phyloP scores from a whole-genome alignment of 1,284 basidiomycete species.

The Neotropicomus parvogracilis region DNA sequence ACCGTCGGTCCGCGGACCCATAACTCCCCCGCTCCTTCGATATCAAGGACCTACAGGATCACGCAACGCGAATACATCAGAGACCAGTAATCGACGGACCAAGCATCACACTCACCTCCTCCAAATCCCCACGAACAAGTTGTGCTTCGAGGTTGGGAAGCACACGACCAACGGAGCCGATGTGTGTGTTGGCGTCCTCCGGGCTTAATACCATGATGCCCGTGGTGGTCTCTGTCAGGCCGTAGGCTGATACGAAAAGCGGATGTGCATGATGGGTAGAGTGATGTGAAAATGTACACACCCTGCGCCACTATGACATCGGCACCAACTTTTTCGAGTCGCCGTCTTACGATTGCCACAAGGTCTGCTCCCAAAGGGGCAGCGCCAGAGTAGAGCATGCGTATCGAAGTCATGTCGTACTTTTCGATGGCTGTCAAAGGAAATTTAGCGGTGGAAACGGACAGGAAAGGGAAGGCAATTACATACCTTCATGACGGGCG shows the following conservation, averaged over 20 bases:
- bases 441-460: neutral
- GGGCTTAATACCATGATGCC: slow-evolving; percentile 49
- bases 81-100: neutral
- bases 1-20: slow-evolving; percentile 76
- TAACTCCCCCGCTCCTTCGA: slow-evolving; percentile 59
- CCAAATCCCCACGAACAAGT: slow-evolving; percentile 61
- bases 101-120: slow-evolving; percentile 32
- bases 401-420: slow-evolving; percentile 65
- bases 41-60: slow-evolving; percentile 22
- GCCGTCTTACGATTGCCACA: slow-evolving; percentile 42
- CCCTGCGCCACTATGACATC: slow-evolving; percentile 44
- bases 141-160: slow-evolving; percentile 78
- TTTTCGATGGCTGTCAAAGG: slow-evolving; percentile 52
- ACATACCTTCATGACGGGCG: slow-evolving; percentile 56
- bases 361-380: slow-evolving; percentile 75
- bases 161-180: slow-evolving; percentile 68
- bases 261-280: neutral
- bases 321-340: slow-evolving; percentile 40
- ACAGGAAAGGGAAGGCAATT: slow-evolving; percentile 2
- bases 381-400: slow-evolving; percentile 69
- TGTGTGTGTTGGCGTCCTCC: slow-evolving; percentile 39
- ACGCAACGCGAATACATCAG: neutral
- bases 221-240: slow-evolving; percentile 77
- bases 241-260: slow-evolving; percentile 53
- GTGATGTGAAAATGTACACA: slow-evolving; percentile 20